These are phyloP conservation scores for Darksidea phi DNA, from an alignment of 495 filamentous ascomycete genomes.

Conservation along the genomic window DNA sequence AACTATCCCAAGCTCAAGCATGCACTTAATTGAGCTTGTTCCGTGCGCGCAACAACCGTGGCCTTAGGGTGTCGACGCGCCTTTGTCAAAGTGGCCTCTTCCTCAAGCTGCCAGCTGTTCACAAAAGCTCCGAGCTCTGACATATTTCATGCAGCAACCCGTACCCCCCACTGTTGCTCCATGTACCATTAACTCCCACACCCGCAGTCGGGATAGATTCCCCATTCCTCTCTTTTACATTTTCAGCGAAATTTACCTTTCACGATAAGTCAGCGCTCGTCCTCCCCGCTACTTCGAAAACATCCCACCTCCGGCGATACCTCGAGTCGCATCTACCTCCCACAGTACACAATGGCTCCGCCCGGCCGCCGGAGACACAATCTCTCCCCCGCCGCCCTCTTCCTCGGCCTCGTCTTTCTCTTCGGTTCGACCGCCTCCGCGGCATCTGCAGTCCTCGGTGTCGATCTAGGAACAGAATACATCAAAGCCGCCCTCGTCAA, in stretches of 20 bases:
- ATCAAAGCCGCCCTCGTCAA: constrained; percentile 97
- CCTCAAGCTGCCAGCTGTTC: constrained; percentile 28
- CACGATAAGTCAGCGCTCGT: neutral
- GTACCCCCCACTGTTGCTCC: neutral
- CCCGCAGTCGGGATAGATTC: constrained; percentile 19
- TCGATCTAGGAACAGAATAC: constrained; percentile 96
- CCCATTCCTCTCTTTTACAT: constrained; percentile 26
- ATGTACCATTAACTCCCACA: constrained; percentile 1
- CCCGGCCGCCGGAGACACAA: constrained; percentile 48
- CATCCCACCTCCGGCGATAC: constrained; percentile 11
- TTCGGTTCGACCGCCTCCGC: constrained; percentile 56
- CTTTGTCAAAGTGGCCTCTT: constrained; percentile 32
- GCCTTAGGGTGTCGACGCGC: no score
- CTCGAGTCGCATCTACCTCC: neutral
- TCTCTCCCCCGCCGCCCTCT: constrained; percentile 35
- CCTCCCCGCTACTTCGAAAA: neutral
- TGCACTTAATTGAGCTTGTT: constrained; percentile 7
- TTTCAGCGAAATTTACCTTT: neutral
- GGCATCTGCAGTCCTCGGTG: constrained; percentile 73
- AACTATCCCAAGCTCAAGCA: neutral
- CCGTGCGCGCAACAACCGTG: no score
- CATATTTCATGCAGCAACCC: constrained; percentile 9
- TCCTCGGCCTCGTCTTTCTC: constrained; percentile 56
- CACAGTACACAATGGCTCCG: constrained; percentile 50
- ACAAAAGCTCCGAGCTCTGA: constrained; percentile 21